A percentile compares a stretch with the other conserved stretches of the same genome.
Evolutionary conservation across 176 grass and related monocot species (phyloP).

Genomic region (Stipa capillata): DNA sequence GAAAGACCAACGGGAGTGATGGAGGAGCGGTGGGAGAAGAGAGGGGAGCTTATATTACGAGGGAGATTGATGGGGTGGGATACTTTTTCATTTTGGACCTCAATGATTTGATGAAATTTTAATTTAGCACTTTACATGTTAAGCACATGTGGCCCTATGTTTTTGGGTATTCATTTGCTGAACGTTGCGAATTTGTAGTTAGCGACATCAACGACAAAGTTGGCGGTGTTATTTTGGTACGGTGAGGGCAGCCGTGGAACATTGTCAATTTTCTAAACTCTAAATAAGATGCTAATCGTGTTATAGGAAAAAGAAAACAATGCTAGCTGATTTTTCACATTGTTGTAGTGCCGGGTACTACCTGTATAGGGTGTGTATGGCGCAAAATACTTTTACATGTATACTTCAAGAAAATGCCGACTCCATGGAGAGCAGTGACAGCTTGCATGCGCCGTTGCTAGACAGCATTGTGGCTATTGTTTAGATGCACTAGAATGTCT

Average conservation of each 20-base stretch:
- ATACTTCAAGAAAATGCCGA: no score
- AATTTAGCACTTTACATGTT: no score
- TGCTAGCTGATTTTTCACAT: no score
- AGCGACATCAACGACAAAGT: background rate
- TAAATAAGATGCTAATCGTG: no score
- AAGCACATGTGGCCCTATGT: background rate
- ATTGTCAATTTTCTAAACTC: background rate
- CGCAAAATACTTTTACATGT: no score
- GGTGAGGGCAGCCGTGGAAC: background rate
- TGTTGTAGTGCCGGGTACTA: no score
- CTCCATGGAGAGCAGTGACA: no score
- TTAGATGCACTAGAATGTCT: no score
- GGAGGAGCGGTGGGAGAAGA: background rate
- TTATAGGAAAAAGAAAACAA: no score
- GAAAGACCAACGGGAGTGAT: background rate
- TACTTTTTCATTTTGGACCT: background rate
- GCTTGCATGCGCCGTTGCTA: no score
- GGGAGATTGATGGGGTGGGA: background rate
- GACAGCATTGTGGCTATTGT: no score
- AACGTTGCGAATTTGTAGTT: background rate
- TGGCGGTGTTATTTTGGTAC: background rate
- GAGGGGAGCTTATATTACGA: slow-evolving; percentile 11
- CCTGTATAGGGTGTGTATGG: background rate
- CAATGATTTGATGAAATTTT: background rate
- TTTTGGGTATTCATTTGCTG: background rate